Percentiles rank a stretch among this genome's conserved stretches.
Conservation (phyloP, 2,329 filamentous ascomycete species). For the Fusarium tupiense region DNA sequence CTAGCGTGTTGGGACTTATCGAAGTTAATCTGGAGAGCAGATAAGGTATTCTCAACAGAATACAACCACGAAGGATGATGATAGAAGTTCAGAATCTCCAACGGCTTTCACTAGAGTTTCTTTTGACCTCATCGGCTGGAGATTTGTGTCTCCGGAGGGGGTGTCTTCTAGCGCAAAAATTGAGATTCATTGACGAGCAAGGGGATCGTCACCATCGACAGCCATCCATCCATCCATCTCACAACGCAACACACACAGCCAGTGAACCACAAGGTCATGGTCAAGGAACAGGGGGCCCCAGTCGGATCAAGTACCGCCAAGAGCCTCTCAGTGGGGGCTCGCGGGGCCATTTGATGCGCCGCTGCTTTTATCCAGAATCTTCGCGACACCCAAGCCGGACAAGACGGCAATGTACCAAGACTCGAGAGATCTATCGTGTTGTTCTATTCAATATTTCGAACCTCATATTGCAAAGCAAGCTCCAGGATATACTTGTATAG, state of each 20-base stretch:
- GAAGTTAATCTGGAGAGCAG: neutral
- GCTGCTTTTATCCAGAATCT: slow-evolving; percentile 33
- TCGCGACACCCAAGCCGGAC: slow-evolving; percentile 28
- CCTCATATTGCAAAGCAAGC: neutral
- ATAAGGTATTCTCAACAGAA: neutral
- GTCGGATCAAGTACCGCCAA: slow-evolving; percentile 34
- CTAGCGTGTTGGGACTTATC: slow-evolving; percentile 17
- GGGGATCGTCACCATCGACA: slow-evolving; percentile 20
- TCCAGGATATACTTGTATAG: no score
- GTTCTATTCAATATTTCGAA: neutral
- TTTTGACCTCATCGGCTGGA: slow-evolving; percentile 28
- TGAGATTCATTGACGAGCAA: slow-evolving; percentile 3
- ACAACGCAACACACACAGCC: slow-evolving; percentile 6
- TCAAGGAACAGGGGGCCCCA: slow-evolving; percentile 14
- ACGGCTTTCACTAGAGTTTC: slow-evolving; percentile 5
- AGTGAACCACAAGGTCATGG: neutral
- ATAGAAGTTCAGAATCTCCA: neutral
- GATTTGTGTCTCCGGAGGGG: slow-evolving; percentile 18
- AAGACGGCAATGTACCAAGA: slow-evolving; percentile 25
- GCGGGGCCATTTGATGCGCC: slow-evolving; percentile 25
- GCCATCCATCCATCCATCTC: slow-evolving; percentile 3
- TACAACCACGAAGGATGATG: neutral
- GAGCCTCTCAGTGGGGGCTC: slow-evolving; percentile 32
- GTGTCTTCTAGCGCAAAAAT: slow-evolving; percentile 15
- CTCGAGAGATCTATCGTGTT: neutral